Evolutionary conservation across 768 basidiomycete genomes (phyloP).

Genomic region (Mycena venus): DNA sequence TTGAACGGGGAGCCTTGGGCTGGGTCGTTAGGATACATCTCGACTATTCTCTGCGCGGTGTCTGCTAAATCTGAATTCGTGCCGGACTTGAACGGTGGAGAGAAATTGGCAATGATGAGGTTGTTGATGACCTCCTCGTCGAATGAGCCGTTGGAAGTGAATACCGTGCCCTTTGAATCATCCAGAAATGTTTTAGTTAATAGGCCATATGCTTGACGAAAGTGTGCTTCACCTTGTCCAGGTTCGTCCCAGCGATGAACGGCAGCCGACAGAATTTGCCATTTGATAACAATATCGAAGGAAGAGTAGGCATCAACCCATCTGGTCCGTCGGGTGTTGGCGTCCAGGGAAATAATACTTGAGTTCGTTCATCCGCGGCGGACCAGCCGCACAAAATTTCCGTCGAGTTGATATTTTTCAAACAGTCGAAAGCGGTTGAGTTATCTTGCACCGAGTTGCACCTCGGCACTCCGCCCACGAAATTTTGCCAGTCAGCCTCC

Average conservation of each 20-base stretch:
- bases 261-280: constrained; percentile 54
- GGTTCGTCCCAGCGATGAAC: constrained; percentile 57
- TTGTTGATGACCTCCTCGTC: not conserved
- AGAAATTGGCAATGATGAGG: constrained; percentile 3
- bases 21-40: constrained; percentile 57
- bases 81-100: not conserved
- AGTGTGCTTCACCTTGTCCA: constrained; percentile 55
- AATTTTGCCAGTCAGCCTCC: constrained; percentile 46
- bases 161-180: not conserved
- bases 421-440: constrained; percentile 45
- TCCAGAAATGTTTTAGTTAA: not conserved
- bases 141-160: not conserved
- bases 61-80: constrained; percentile 24
- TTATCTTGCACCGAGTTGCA: constrained; percentile 39
- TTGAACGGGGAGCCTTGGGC: constrained; percentile 56
- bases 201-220: not conserved
- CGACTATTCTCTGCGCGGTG: constrained; percentile 43
- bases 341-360: constrained; percentile 44
- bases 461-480: constrained; percentile 42
- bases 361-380: constrained; percentile 34
- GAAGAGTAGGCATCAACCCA: constrained; percentile 51
- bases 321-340: constrained; percentile 53
- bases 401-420: constrained; percentile 40
- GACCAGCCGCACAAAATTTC: constrained; percentile 43
- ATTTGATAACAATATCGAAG: constrained; percentile 44